Percentiles rank a stretch among this genome's conserved stretches.
Conservation (phyloP, 768 basidiomycete species). For the Butyriboletus loyo region DNA sequence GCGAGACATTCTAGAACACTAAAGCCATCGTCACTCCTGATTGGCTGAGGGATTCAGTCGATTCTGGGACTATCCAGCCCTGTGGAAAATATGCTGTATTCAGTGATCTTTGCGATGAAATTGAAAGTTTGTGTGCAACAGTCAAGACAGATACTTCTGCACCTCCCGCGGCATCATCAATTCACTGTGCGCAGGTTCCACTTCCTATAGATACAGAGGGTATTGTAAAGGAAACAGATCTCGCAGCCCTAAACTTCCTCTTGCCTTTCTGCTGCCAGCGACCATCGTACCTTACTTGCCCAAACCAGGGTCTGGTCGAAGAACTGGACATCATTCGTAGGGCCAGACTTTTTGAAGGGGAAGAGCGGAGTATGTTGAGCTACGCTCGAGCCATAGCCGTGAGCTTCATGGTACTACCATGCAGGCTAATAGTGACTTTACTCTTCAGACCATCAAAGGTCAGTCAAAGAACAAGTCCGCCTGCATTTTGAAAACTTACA, state of each 20-base stretch:
- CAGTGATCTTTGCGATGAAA: slow-evolving; percentile 46
- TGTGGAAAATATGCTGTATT: slow-evolving; percentile 59
- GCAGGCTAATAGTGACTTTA: neutral
- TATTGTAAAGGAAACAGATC: slow-evolving; percentile 11
- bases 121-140: slow-evolving; percentile 43
- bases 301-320: slow-evolving; percentile 60
- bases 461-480: neutral
- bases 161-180: neutral
- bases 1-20: slow-evolving; percentile 42
- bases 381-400: slow-evolving; percentile 75
- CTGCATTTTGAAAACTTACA: neutral
- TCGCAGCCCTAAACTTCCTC: slow-evolving; percentile 21
- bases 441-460: slow-evolving; percentile 48
- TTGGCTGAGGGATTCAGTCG: slow-evolving; percentile 64
- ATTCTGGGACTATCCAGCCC: slow-evolving; percentile 41
- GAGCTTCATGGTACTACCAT: slow-evolving; percentile 23
- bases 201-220: slow-evolving; percentile 22
- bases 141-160: neutral
- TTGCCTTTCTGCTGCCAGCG: slow-evolving; percentile 58
- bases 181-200: neutral
- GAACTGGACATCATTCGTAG: slow-evolving; percentile 58
- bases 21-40: slow-evolving; percentile 68
- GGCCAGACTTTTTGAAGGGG: slow-evolving; percentile 62
- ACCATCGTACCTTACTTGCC: slow-evolving; percentile 62
- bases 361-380: slow-evolving; percentile 62